Evolutionary conservation across 768 basidiomycete species (phyloP).

Genomic region (Boletus sensibilis): DNA sequence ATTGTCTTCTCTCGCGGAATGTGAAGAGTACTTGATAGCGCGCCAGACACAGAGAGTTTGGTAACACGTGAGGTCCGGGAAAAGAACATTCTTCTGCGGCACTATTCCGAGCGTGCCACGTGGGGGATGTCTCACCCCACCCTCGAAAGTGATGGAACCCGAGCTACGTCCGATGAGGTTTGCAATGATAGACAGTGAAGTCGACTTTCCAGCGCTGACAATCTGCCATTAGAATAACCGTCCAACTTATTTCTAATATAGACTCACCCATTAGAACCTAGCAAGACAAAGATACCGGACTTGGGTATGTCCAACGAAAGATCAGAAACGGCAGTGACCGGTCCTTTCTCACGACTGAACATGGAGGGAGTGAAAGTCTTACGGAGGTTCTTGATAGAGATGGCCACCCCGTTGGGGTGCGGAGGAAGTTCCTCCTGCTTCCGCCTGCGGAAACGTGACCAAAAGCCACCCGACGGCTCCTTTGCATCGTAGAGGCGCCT

Average conservation of each 20-base stretch:
- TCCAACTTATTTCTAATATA: background rate
- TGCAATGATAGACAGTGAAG: constrained; percentile 63
- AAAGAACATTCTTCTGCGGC: constrained; percentile 81
- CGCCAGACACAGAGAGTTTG: constrained; percentile 74
- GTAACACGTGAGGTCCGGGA: constrained; percentile 70
- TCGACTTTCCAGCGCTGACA: constrained; percentile 74
- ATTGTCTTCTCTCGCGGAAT: constrained; percentile 42
- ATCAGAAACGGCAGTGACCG: constrained; percentile 62
- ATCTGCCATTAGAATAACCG: constrained; percentile 1
- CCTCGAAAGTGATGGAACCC: constrained; percentile 57
- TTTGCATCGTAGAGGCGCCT: constrained; percentile 58
- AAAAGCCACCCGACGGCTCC: constrained; percentile 33
- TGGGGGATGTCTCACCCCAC: constrained; percentile 51
- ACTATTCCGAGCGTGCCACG: constrained; percentile 74
- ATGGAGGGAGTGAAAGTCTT: constrained; percentile 56
- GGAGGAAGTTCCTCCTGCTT: constrained; percentile 19
- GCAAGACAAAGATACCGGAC: constrained; percentile 71
- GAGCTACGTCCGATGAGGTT: constrained; percentile 57
- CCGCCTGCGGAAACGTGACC: constrained; percentile 20
- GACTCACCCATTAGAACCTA: constrained; percentile 66
- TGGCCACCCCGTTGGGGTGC: constrained; percentile 46
- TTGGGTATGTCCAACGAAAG: constrained; percentile 70
- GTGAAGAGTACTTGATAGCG: constrained; percentile 63
- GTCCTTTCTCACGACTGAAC: constrained; percentile 45
- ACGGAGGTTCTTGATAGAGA: constrained; percentile 58